Conservation (phyloP, 108 stramenopile species). For the Cyclotella atomus region DNA sequence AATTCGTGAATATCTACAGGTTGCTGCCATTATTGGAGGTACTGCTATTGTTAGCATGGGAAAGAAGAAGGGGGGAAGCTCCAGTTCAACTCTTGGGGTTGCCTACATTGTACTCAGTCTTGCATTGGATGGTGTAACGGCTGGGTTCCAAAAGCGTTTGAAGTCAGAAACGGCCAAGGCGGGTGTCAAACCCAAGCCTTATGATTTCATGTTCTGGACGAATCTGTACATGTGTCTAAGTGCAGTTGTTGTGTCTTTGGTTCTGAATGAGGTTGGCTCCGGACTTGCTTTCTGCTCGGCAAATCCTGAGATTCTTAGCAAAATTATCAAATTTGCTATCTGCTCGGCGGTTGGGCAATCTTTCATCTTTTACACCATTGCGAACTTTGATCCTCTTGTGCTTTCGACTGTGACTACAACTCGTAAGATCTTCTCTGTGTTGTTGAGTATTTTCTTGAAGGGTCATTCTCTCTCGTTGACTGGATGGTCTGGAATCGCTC, state of each 20-base stretch:
- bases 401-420: slow-evolving; percentile 98
- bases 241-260: slow-evolving; percentile 73
- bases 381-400: slow-evolving; percentile 96
- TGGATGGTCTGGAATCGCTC: slow-evolving; percentile 90
- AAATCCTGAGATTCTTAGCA: slow-evolving; percentile 88
- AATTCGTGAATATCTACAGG: slow-evolving; percentile 87
- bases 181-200: slow-evolving; percentile 90
- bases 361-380: slow-evolving; percentile 99
- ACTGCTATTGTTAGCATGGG: slow-evolving; percentile 91
- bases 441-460: slow-evolving; percentile 91
- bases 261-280: slow-evolving; percentile 71
- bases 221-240: slow-evolving; percentile 91
- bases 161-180: slow-evolving; percentile 88
- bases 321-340: slow-evolving; percentile 89
- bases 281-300: slow-evolving; percentile 79
- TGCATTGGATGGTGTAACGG: slow-evolving; percentile 88
- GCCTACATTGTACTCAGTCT: slow-evolving; percentile 84
- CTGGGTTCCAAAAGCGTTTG: slow-evolving; percentile 90
- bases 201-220: slow-evolving; percentile 96
- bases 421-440: slow-evolving; percentile 96
- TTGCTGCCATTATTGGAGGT: slow-evolving; percentile 90
- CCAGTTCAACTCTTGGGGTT: slow-evolving; percentile 73
- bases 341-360: slow-evolving; percentile 97
- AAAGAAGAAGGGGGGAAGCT: slow-evolving; percentile 83
- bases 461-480: slow-evolving; percentile 84